phyloP scores from a whole-genome alignment of 2,329 filamentous ascomycete genomes.

The Cladosporium sp. region DNA sequence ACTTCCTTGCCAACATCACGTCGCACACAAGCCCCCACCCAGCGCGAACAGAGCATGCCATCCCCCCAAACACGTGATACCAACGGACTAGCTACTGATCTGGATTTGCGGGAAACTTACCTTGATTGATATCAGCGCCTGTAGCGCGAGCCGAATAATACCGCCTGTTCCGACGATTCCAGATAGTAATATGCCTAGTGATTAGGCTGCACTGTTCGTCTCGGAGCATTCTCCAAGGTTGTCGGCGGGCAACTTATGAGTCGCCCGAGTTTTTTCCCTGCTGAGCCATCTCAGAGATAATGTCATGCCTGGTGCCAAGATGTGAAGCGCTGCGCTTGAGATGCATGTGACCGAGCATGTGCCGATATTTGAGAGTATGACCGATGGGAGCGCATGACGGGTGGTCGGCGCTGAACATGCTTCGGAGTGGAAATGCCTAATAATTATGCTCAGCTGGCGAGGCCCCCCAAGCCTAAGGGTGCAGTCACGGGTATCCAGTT shows the following conservation, averaged over 20 bases:
- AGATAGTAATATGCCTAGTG: neutral
- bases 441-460: neutral
- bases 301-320: neutral
- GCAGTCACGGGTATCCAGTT: neutral
- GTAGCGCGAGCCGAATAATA: neutral
- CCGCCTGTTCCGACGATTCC: neutral
- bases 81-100: neutral
- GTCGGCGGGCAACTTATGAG: neutral
- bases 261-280: neutral
- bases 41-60: neutral
- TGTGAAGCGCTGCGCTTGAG: neutral
- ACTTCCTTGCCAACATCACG: neutral
- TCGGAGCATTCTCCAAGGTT: neutral
- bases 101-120: neutral
- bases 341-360: neutral
- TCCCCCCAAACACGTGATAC: neutral
- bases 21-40: neutral
- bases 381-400: neutral
- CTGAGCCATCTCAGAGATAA: neutral
- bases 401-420: neutral
- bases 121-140: neutral
- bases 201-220: neutral
- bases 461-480: neutral
- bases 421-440: neutral
- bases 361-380: neutral